A percentile compares a stretch with the other conserved stretches of the same genome.
These are phyloP conservation scores for Phallus indusiatus DNA, from an alignment of 768 basidiomycete genomes.

Conservation along the genomic window DNA sequence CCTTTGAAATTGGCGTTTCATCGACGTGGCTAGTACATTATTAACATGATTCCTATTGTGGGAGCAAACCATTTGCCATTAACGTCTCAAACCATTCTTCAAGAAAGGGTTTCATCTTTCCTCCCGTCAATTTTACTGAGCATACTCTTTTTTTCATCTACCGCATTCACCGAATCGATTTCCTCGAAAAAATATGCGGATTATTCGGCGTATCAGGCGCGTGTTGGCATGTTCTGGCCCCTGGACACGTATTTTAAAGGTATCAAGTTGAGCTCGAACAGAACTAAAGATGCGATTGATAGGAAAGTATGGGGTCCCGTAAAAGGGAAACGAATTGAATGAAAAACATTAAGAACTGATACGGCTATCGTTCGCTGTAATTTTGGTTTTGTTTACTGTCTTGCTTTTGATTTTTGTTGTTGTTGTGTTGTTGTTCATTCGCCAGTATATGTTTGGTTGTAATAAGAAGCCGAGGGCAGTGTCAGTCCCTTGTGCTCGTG, in stretches of 20 bases:
- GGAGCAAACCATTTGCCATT: conserved; percentile 19
- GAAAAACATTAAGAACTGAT: not conserved
- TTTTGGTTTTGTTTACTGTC: no score
- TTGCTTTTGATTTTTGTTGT: no score
- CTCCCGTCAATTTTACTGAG: conserved; percentile 55
- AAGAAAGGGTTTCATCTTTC: conserved; percentile 28
- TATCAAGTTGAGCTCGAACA: conserved; percentile 26
- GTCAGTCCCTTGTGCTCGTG: no score
- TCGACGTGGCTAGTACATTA: conserved; percentile 40
- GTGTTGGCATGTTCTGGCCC: conserved; percentile 76
- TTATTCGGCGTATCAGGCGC: conserved; percentile 63
- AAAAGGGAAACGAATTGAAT: conserved; percentile 11
- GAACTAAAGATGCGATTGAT: conserved; percentile 29
- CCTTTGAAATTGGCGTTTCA: not conserved
- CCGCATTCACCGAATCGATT: conserved; percentile 73
- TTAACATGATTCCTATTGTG: conserved; percentile 55
- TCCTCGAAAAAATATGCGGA: conserved; percentile 64
- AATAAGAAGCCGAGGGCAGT: no score
- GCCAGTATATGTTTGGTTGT: no score
- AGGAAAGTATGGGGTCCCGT: conserved; percentile 34
- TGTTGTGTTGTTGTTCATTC: no score
- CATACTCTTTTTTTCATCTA: conserved; percentile 68
- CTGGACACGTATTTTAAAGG: conserved; percentile 37
- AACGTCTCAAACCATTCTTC: conserved; percentile 17
- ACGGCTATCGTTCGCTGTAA: no score